These are phyloP conservation scores for Parmales sp. DNA, from an alignment of 108 stramenopile genomes.

Conservation along the genomic window DNA sequence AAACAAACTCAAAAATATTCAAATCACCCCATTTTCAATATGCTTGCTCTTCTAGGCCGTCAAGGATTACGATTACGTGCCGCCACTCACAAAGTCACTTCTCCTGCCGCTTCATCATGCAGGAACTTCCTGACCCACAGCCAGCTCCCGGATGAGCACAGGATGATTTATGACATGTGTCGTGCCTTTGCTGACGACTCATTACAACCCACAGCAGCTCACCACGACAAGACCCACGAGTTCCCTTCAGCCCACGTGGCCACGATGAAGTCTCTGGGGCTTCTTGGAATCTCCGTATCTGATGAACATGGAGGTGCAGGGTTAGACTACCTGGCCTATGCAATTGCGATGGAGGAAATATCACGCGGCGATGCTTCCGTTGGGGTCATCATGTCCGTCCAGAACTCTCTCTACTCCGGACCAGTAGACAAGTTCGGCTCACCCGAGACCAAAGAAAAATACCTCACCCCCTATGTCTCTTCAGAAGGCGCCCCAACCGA, in stretches of 20 bases:
- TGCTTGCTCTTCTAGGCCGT: too few relatives aligned
- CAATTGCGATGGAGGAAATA: conserved; percentile 98
- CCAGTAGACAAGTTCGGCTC: conserved; percentile 86
- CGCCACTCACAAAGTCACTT: background rate
- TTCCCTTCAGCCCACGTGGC: conserved; percentile 22
- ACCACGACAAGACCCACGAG: conserved; percentile 61
- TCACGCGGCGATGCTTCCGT: conserved; percentile 86
- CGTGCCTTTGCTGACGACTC: conserved; percentile 88
- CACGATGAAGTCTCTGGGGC: conserved; percentile 65
- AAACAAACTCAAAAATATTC: too few relatives aligned
- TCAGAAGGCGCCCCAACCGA: conserved; percentile 34
- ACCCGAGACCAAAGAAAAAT: conserved; percentile 49
- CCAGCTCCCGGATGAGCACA: conserved; percentile 79
- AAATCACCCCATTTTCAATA: too few relatives aligned
- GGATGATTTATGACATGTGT: conserved; percentile 89
- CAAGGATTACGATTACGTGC: too few relatives aligned
- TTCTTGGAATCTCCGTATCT: conserved; percentile 87
- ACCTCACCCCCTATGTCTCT: conserved; percentile 50
- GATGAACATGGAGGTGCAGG: conserved; percentile 70
- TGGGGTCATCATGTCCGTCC: conserved; percentile 92
- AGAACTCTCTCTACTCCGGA: conserved; percentile 85
- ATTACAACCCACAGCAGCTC: conserved; percentile 74
- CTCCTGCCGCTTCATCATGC: background rate
- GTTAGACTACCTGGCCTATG: conserved; percentile 88
- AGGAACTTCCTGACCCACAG: conserved; percentile 48